Percentiles rank a stretch among this genome's conserved stretches.
These are phyloP conservation scores for Colletotrichum magnum DNA, from an alignment of 2,329 filamentous ascomycete genomes.

Conservation along the genomic window DNA sequence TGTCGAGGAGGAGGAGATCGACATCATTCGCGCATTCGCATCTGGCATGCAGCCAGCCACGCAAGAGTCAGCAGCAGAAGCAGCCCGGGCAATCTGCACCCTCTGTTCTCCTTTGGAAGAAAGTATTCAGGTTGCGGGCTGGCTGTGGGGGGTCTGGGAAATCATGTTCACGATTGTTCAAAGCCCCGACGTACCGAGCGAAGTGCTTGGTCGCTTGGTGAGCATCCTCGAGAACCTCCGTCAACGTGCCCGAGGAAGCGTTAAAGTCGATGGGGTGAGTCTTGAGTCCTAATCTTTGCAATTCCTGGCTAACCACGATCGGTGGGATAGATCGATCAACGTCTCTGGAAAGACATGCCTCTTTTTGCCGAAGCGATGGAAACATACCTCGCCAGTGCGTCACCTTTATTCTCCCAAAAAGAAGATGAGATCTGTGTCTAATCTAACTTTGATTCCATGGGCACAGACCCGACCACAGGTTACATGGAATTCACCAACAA, in stretches of 20 bases:
- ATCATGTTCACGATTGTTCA: background rate
- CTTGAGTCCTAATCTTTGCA: no score
- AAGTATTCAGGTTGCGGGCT: background rate
- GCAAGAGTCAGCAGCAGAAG: background rate
- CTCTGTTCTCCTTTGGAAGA: background rate
- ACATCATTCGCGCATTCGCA: background rate
- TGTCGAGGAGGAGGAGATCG: background rate
- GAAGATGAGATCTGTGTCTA: background rate
- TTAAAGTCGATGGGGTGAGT: background rate
- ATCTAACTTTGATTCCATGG: background rate
- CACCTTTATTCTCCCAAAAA: background rate
- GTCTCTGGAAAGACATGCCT: constrained; percentile 9
- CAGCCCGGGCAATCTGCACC: background rate
- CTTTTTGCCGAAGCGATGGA: background rate
- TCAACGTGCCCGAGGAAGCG: background rate
- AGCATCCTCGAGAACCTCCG: background rate
- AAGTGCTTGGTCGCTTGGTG: background rate
- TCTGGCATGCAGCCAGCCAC: background rate
- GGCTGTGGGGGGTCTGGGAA: background rate
- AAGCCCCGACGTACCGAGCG: background rate
- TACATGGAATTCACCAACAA: background rate
- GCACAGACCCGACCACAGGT: background rate
- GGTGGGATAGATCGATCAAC: no score
- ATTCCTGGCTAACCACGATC: no score
- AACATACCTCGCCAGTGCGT: background rate